These are phyloP conservation scores for Asterophora parasitica DNA, from an alignment of 768 basidiomycete species.

Conservation along the genomic window DNA sequence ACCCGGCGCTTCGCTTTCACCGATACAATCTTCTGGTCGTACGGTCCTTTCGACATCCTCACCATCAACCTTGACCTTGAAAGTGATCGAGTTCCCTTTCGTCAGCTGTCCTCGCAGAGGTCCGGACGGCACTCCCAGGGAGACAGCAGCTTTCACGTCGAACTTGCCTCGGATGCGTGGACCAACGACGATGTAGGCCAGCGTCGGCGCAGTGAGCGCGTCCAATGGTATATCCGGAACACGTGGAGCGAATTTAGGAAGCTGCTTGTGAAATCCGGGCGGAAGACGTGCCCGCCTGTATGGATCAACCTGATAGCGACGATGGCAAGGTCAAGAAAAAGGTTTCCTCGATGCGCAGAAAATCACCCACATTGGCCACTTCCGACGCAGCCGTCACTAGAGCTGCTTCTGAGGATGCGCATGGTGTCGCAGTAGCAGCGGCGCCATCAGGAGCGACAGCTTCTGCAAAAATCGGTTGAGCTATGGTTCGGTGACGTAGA, in stretches of 20 bases:
- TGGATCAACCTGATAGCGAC: slow-evolving; percentile 21
- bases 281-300: slow-evolving; percentile 26
- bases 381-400: background rate
- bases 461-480: background rate
- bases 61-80: slow-evolving; percentile 43
- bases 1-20: slow-evolving; percentile 44
- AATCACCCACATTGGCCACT: slow-evolving; percentile 6
- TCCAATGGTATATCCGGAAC: slow-evolving; percentile 9
- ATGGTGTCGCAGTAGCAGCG: background rate
- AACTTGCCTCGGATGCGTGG: slow-evolving; percentile 66
- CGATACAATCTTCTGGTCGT: slow-evolving; percentile 56
- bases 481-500: background rate
- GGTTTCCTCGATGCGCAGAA: background rate
- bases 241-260: slow-evolving; percentile 29
- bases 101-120: slow-evolving; percentile 56
- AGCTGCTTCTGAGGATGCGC: background rate
- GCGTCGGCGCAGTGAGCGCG: slow-evolving; percentile 26
- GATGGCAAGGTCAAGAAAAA: background rate
- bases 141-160: slow-evolving; percentile 56
- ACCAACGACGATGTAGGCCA: slow-evolving; percentile 49
- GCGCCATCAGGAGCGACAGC: background rate
- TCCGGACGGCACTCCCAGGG: slow-evolving; percentile 59
- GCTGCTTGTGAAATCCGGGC: slow-evolving; percentile 30
- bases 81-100: slow-evolving; percentile 58
- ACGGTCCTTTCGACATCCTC: slow-evolving; percentile 44